These are phyloP conservation scores for Diversispora epigaea DNA, from an alignment of 192 early-diverging fungal genomes.

Conservation along the genomic window DNA sequence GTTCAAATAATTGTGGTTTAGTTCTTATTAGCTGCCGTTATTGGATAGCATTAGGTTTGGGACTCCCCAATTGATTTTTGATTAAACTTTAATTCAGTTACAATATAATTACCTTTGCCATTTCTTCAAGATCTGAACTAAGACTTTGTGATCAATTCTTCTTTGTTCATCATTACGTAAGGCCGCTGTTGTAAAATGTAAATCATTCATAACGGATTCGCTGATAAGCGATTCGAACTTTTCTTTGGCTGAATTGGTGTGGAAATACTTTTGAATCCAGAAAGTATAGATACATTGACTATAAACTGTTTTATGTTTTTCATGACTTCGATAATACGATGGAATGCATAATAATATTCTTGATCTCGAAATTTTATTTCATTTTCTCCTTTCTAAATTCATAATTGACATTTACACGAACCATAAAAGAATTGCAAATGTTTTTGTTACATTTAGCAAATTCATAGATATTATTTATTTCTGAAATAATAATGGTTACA, in stretches of 20 bases:
- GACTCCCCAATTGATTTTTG: too few relatives aligned
- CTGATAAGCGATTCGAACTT: too few relatives aligned
- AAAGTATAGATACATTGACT: slow-evolving; percentile 1
- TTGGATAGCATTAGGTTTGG: too few relatives aligned
- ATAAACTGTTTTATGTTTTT: slow-evolving; percentile 18
- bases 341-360: neutral
- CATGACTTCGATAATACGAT: neutral
- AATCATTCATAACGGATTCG: neutral
- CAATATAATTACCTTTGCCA: neutral
- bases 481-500: too few relatives aligned
- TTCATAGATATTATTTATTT: too few relatives aligned
- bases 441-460: neutral
- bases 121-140: neutral
- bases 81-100: too few relatives aligned
- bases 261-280: slow-evolving; percentile 1
- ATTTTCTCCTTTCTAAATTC: neutral
- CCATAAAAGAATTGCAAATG: slow-evolving; percentile 5
- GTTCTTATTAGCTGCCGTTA: too few relatives aligned
- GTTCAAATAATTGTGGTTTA: too few relatives aligned
- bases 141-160: slow-evolving; percentile 3
- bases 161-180: slow-evolving; percentile 9
- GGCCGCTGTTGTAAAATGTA: neutral
- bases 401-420: neutral
- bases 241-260: too few relatives aligned
- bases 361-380: slow-evolving; percentile 4